These are phyloP conservation scores for Piper betle DNA, from an alignment of 164 flowering plant genomes.

Conservation along the genomic window DNA sequence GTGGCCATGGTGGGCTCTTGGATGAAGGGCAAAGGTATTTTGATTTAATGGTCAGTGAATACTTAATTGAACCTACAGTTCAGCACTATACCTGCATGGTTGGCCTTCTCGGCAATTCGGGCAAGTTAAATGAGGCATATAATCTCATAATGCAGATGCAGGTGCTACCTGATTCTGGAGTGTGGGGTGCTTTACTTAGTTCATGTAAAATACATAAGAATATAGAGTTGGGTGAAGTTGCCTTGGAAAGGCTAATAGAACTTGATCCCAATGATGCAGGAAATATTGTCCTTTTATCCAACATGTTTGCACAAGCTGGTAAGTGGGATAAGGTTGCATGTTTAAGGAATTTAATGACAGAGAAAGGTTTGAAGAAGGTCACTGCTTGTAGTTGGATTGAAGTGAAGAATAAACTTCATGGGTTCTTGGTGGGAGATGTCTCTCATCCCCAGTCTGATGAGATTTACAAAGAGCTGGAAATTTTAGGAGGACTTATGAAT, in stretches of 20 bases:
- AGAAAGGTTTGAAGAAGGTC: conserved; percentile 14
- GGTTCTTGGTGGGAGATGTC: conserved; percentile 10
- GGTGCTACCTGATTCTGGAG: conserved; percentile 8
- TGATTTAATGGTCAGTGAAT: conserved; percentile 6
- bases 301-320: conserved; percentile 11
- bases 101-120: conserved; percentile 7
- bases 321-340: conserved; percentile 9
- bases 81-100: conserved; percentile 11
- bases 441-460: conserved; percentile 10
- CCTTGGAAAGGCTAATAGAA: conserved; percentile 8
- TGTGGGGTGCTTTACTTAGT: conserved; percentile 14
- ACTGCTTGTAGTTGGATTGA: conserved; percentile 15
- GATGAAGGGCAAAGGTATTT: conserved; percentile 5
- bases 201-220: conserved; percentile 10
- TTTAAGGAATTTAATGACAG: conserved; percentile 10
- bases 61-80: conserved; percentile 7
- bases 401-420: conserved; percentile 13
- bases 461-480: conserved; percentile 7
- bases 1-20: conserved; percentile 8
- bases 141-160: conserved; percentile 6
- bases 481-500: conserved; percentile 10
- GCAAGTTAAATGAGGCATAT: conserved; percentile 2
- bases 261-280: conserved; percentile 12
- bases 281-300: conserved; percentile 11
- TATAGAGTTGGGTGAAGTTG: conserved; percentile 6